Evolutionary conservation across 768 basidiomycete species (phyloP).

Genomic region (Neoboletus subvelutipes): DNA sequence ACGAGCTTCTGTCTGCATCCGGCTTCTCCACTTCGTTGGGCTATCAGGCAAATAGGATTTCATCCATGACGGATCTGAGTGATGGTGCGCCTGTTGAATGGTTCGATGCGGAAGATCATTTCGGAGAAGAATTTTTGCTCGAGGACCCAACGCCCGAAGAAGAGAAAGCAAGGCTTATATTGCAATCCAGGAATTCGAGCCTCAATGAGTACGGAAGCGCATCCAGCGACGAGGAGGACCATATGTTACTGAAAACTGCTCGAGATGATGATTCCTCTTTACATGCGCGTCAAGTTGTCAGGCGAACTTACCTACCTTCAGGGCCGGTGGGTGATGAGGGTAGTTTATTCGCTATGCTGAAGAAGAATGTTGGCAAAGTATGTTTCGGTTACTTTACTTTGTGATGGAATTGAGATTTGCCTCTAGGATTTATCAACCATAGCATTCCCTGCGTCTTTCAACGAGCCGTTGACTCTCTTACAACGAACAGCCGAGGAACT

Average conservation of each 20-base stretch:
- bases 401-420: not conserved
- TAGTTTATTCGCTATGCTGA: conserved; percentile 76
- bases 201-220: conserved; percentile 37
- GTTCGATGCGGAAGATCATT: conserved; percentile 68
- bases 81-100: conserved; percentile 58
- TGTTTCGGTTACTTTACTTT: conserved; percentile 5
- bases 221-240: conserved; percentile 52
- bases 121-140: conserved; percentile 60
- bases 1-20: conserved; percentile 24
- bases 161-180: conserved; percentile 37
- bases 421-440: conserved; percentile 77
- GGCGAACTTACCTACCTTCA: conserved; percentile 60
- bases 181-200: conserved; percentile 43
- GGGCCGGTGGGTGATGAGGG: conserved; percentile 71
- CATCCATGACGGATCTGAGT: conserved; percentile 48
- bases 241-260: not conserved
- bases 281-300: conserved; percentile 34
- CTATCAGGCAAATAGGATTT: conserved; percentile 43
- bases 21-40: conserved; percentile 30
- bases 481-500: conserved; percentile 83
- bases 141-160: conserved; percentile 44
- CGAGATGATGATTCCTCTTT: conserved; percentile 7
- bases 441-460: conserved; percentile 85
- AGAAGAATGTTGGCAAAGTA: conserved; percentile 89
- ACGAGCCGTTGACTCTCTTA: conserved; percentile 81